These are phyloP conservation scores for Capsicum baccatum DNA, from an alignment of 257 asterid species.

Conservation along the genomic window DNA sequence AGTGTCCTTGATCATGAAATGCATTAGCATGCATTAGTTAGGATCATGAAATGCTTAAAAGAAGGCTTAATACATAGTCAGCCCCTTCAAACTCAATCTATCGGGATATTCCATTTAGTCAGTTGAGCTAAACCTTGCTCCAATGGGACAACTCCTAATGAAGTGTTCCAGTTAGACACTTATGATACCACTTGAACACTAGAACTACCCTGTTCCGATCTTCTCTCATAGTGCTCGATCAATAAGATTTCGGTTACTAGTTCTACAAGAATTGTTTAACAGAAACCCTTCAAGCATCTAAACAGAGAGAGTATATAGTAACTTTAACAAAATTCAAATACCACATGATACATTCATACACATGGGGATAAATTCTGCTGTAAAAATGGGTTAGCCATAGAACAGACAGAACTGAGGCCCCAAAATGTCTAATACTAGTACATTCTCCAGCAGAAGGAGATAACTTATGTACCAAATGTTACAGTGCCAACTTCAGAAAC, in stretches of 20 bases:
- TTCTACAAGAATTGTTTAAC: neutral
- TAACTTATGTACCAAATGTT: conserved; percentile 7
- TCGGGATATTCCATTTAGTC: too few relatives aligned
- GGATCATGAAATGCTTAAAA: neutral
- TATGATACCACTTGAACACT: too few relatives aligned
- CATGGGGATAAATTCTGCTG: neutral
- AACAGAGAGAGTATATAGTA: neutral
- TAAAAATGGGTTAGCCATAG: neutral
- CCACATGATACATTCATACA: conserved; percentile 10
- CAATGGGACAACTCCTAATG: too few relatives aligned
- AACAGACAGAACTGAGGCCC: conserved; percentile 16
- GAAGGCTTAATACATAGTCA: too few relatives aligned
- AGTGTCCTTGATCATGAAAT: neutral
- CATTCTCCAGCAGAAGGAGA: conserved; percentile 4
- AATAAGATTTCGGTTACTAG: neutral
- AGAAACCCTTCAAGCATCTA: neutral
- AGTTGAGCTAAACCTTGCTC: too few relatives aligned
- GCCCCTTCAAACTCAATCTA: too few relatives aligned
- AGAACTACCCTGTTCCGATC: too few relatives aligned
- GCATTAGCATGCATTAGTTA: neutral
- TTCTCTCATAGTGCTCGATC: conserved; percentile 16
- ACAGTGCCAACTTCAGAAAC: conserved; percentile 23
- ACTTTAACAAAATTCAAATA: neutral
- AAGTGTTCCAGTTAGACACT: too few relatives aligned
- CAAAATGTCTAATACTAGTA: neutral